Evolutionary conservation across 108 stramenopile genomes (phyloP).

Genomic region (Fragilaria crotonensis): DNA sequence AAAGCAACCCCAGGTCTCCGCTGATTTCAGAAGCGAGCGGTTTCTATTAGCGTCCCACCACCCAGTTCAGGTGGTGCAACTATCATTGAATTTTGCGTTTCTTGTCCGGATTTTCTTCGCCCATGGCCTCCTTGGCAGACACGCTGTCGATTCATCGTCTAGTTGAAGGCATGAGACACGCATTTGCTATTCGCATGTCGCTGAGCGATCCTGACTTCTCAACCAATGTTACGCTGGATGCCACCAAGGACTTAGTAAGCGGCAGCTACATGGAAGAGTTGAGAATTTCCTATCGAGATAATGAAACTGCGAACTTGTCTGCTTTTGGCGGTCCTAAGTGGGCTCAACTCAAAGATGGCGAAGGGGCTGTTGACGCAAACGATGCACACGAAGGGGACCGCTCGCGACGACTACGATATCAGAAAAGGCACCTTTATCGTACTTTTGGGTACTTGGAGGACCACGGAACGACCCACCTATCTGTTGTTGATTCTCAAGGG

Average conservation of each 20-base stretch:
- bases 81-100: conserved; percentile 58
- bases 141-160: conserved; percentile 61
- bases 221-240: conserved; percentile 18
- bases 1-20: conserved; percentile 42
- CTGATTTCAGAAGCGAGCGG: conserved; percentile 42
- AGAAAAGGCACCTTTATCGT: conserved; percentile 3
- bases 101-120: conserved; percentile 40
- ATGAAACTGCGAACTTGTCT: conserved; percentile 26
- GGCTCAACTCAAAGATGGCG: conserved; percentile 48
- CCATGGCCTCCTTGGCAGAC: conserved; percentile 34
- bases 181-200: conserved; percentile 79
- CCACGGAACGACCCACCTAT: conserved; percentile 69
- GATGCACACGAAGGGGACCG: conserved; percentile 64
- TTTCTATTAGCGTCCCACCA: conserved; percentile 62
- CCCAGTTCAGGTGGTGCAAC: conserved; percentile 76
- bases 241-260: conserved; percentile 42
- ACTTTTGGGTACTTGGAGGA: conserved; percentile 72
- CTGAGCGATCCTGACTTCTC: conserved; percentile 67
- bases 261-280: conserved; percentile 57
- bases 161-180: conserved; percentile 68
- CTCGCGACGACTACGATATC: conserved; percentile 6
- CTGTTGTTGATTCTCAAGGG: conserved; percentile 66
- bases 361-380: conserved; percentile 14
- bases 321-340: conserved; percentile 62
- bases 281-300: conserved; percentile 24